Conservation (phyloP, 345 rosid species). For the Sapria himalayana region DNA sequence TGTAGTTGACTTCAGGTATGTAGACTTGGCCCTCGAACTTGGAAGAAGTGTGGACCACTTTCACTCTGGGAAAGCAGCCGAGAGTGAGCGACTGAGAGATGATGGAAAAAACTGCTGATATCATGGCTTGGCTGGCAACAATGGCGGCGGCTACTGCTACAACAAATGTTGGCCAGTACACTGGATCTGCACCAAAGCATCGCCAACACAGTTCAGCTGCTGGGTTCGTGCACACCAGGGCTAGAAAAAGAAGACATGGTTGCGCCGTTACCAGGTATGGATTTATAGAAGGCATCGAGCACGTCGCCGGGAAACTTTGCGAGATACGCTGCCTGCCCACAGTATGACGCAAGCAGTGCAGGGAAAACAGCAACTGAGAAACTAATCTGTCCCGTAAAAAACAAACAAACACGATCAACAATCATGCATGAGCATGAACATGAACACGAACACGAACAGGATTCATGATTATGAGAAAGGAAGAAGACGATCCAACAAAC, state of each 20-base stretch:
- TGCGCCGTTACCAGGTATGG: conserved; percentile 29
- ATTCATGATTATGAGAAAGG: not conserved
- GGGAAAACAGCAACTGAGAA: conserved; percentile 32
- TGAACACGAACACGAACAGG: no score
- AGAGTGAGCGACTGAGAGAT: conserved; percentile 39
- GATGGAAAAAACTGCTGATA: conserved; percentile 50
- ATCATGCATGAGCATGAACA: not conserved
- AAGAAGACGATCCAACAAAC: not conserved
- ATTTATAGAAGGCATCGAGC: conserved; percentile 33
- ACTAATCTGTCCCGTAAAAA: conserved; percentile 29
- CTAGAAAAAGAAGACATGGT: not conserved
- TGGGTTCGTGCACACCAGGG: no score
- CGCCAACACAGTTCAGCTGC: no score
- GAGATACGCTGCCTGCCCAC: conserved; percentile 50
- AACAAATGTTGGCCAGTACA: conserved; percentile 74
- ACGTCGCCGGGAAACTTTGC: conserved; percentile 17
- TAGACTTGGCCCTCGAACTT: conserved; percentile 73
- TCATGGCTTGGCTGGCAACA: conserved; percentile 84
- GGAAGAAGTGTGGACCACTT: conserved; percentile 55
- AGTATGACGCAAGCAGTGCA: conserved; percentile 18
- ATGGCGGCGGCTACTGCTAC: conserved; percentile 53
- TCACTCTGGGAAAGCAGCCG: conserved; percentile 65
- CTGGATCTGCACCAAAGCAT: conserved; percentile 15
- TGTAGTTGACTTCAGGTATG: conserved; percentile 64
- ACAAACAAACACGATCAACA: not conserved